Evolutionary conservation across 306 rosid species (phyloP).

Genomic region (Alnus glutinosa): DNA sequence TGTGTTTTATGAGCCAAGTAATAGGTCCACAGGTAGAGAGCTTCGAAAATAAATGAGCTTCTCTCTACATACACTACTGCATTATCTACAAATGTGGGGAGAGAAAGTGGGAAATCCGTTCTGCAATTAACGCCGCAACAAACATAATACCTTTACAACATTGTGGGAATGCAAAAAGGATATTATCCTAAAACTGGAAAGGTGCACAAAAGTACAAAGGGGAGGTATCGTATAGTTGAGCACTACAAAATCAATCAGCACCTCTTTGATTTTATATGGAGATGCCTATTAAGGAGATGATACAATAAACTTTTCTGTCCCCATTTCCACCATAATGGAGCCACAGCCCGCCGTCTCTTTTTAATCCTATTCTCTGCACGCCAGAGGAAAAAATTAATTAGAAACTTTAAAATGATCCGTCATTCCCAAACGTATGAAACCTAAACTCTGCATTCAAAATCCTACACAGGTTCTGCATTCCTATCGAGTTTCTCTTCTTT

Average conservation of each 20-base stretch:
- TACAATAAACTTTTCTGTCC: conserved; percentile 46
- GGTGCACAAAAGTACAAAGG: conserved; percentile 36
- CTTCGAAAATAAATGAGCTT: neutral
- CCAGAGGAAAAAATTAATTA: conserved; percentile 2
- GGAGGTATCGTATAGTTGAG: conserved; percentile 7
- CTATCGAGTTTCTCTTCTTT: neutral
- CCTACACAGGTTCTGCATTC: neutral
- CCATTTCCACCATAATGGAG: conserved; percentile 58
- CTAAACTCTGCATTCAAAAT: neutral
- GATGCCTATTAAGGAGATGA: conserved; percentile 40
- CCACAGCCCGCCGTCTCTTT: conserved; percentile 40
- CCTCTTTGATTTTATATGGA: conserved; percentile 40
- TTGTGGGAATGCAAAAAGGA: conserved; percentile 23
- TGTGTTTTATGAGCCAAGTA: too few relatives aligned
- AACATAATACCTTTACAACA: neutral
- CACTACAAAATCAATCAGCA: conserved; percentile 30
- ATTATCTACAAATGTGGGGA: neutral
- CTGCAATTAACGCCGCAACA: neutral
- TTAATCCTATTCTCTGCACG: conserved; percentile 52
- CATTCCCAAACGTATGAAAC: conserved; percentile 13
- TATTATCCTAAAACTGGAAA: conserved; percentile 31
- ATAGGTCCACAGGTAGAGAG: neutral
- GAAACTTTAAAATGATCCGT: conserved; percentile 17
- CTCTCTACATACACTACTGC: neutral
- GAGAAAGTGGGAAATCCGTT: neutral